A percentile compares a stretch with the other conserved stretches of the same genome.
Conservation (phyloP, 1,139 yeast genomes). For the Entelexis sorbosivorans region DNA sequence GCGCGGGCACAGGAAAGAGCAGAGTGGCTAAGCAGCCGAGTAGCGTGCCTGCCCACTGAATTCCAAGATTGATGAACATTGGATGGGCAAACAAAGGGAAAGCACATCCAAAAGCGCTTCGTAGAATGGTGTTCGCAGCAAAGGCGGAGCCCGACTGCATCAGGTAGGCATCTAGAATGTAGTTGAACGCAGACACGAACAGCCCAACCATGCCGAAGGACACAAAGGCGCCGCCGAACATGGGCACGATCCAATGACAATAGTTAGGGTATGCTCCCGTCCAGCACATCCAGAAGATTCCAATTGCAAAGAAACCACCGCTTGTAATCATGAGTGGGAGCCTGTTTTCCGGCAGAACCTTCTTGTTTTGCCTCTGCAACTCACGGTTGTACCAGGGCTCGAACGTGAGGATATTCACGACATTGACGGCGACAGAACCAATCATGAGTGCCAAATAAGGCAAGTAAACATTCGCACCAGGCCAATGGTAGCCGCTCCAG, state of each 20-base stretch:
- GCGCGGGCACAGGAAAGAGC: conserved; percentile 61
- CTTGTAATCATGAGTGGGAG: conserved; percentile 65
- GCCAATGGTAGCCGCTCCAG: conserved; percentile 37
- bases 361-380: conserved; percentile 29
- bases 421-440: conserved; percentile 33
- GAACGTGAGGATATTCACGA: conserved; percentile 22
- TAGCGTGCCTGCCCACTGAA: conserved; percentile 74
- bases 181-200: conserved; percentile 67
- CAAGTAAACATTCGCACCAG: conserved; percentile 30
- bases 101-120: conserved; percentile 61
- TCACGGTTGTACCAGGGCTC: conserved; percentile 28
- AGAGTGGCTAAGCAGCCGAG: conserved; percentile 56
- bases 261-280: conserved; percentile 35
- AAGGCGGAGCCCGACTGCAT: conserved; percentile 80
- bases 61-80: conserved; percentile 65
- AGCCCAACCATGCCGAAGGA: conserved; percentile 69
- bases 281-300: conserved; percentile 77
- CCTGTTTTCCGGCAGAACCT: conserved; percentile 55
- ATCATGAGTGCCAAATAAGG: conserved; percentile 44
- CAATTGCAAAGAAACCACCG: conserved; percentile 56
- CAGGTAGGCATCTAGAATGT: conserved; percentile 69
- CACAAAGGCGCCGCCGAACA: conserved; percentile 55
- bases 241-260: conserved; percentile 70
- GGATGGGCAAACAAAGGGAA: conserved; percentile 73
- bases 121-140: conserved; percentile 76